Base-by-base conservation (phyloP, 2,329 filamentous ascomycete species). In the Ampelomyces quisqualis region DNA sequence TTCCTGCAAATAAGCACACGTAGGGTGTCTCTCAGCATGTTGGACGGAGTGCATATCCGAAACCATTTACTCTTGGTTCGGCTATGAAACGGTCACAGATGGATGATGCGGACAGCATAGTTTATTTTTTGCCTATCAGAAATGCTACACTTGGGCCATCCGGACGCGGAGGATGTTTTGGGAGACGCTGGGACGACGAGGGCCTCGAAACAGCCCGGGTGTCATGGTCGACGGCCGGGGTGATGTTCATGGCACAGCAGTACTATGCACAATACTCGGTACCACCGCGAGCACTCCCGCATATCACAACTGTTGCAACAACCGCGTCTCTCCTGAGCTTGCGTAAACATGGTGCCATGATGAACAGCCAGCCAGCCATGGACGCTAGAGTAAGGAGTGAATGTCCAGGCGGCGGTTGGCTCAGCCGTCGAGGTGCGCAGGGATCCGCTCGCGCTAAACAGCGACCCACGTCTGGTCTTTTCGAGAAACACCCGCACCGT, bases 361-460 rank as follows among this genome's bases (percentile, higher is more conserved):
- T 36, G 32, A 26, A 9, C 9, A 4, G 23, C 23, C 4, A 26
- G 4, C 38, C 36, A 34, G 29, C 30, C 37, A 43, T 37, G 27
- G 40, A 42, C 40, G 40, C 44, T 45, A 35, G 40, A 40, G 31
- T 40, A n/a, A n/a, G n/a, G n/a, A 17, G 30, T 33, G 40, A 47
- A 34, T 28, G 31, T 13, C 24, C 19, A 19, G 33, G 33, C 33
- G 34, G 47, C 47, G 46, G 45, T 43, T 52, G 49, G 46, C 41
- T 51, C 48, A 51, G 49, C 47, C 43, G 35, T 31, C 19, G 15
- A 32, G 6, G 20, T 44, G 47, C 35, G 47, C 47, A 53, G 49
- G 49, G 47, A 53, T 53, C 47, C 44, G 49, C 37, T 34, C 41
- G 33, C 41, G 44, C 49, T 51, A 50, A 40, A 26, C 40, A 40